Base-by-base conservation (phyloP, 2,329 filamentous ascomycete genomes). In the Dactylonectria estremocensis region DNA sequence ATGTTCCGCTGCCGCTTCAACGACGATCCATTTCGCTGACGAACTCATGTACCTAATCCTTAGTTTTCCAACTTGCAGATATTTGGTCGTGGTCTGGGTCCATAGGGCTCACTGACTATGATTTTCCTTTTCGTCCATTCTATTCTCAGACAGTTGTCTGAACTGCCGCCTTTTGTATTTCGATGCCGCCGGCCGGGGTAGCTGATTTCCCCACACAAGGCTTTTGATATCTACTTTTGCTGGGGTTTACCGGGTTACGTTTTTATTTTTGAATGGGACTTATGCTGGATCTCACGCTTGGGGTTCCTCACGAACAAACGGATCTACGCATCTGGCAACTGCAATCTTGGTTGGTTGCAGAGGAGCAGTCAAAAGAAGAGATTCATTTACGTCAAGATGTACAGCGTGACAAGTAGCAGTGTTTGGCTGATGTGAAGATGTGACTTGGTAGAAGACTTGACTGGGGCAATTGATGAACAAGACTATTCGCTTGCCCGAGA, bases 31-130 rank as follows among this genome's bases (percentile, higher is more conserved):
- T 67, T 43, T 72, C 67, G 70, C 69, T 66, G 64, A 76, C 61
- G 74, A 76, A 67, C 70, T 73, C 66, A 76, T 73, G 74, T 75
- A 76, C 66, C 68, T 76, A 73, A 72, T 75, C 64, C 66, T 68
- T 72, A 66, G 58, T 74, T 72, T 43, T 69, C 52, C 45, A 37
- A 61, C 46, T 28, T 70, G 67, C 56, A 64, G 49, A 64, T 71
- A 70, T 73, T 65, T 53, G 35, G 56, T 64, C 54, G 45, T 18
- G n/a, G 67, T 45, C 49, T 43, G 24, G 33, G 54, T 53, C 18
- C 37, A 59, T 10, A 61, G 60, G 28, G 16, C 9, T 18, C 16
- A 43, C 33, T 49, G 33, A 46, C 64, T 24, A 43, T 50, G 64
- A 64, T 48, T 56, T 48, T 56, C 52, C 50, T 66, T 61, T 40